Base-by-base conservation (phyloP, 306 rosid species). In the Inga oerstediana region DNA sequence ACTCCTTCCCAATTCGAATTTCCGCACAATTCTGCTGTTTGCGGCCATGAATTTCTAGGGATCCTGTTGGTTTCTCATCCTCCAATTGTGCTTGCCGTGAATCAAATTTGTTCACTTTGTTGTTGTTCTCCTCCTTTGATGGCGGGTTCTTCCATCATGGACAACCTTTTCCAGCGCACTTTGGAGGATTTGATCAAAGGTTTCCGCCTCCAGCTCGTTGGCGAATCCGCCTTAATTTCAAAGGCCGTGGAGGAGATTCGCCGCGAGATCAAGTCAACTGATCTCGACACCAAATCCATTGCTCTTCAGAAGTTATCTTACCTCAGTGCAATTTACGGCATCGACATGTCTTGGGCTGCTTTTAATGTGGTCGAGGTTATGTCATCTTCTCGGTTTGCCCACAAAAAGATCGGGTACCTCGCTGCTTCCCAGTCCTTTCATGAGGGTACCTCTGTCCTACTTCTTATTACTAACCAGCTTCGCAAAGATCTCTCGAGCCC, bases 311-410 rank as follows among this genome's bases (percentile, higher is more conserved):
- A 94, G 65, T 96, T 96, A 77, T 81, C 93, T 16, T 96, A 91
- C 81, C 97, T 96, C 75, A 86, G 86, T 75, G 77, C 94, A 75
- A 85, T 93, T 54, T 88, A 96, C 75, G 92, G 87, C 78, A 46
- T 85, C 82, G 97, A 93, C 84, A 93, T 96, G 98, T 90, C 97
- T 4, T 96, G 94, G 92, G 98, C 99, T 5, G 83, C 94, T 16
- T 94, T 96, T 80, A 97, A 93, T 80, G 98, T 92, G 77, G 98
- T 96, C 5, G 99, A 96, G 89, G 94, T 96, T 71, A 92, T 96
- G 92, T 96, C 99, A 8, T 90, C 97, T 52, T 76, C 94, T 0
- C 88, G 91, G n/a, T 93, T 93, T 81, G 75, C 85, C 20, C 94
- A 93, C 84, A 96, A 96, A 90, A 87, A 81, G 81, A 86, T 92